A percentile compares a stretch with the other conserved stretches of the same genome.
Evolutionary conservation across 495 filamentous ascomycete genomes (phyloP).

Genomic region (Cryomyces minteri): DNA sequence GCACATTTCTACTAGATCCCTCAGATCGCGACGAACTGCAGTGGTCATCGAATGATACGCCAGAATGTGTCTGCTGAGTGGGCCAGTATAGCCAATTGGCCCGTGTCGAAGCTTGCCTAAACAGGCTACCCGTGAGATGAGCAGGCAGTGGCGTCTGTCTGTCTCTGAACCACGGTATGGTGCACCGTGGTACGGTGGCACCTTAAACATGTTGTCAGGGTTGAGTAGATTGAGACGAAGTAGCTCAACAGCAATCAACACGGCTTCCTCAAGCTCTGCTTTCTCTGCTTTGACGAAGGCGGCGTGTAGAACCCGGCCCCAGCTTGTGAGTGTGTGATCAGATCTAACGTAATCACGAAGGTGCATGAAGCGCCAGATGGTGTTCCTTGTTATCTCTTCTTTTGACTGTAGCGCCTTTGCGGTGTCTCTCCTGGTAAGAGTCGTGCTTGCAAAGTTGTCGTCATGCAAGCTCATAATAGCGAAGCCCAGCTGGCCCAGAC

Average conservation of each 20-base stretch:
- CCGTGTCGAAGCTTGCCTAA: slow-evolving; percentile 68
- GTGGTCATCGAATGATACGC: slow-evolving; percentile 71
- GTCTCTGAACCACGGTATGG: neutral
- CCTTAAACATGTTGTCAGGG: neutral
- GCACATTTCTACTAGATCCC: slow-evolving; percentile 70
- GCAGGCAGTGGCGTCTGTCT: slow-evolving; percentile 35
- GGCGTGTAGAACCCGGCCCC: slow-evolving; percentile 62
- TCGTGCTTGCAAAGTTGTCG: slow-evolving; percentile 44
- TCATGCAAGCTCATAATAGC: slow-evolving; percentile 41
- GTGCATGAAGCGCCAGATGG: slow-evolving; percentile 75
- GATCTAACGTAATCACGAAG: slow-evolving; percentile 69
- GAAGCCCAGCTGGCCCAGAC: slow-evolving; percentile 32
- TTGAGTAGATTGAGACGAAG: slow-evolving; percentile 36
- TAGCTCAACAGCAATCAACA: slow-evolving; percentile 63
- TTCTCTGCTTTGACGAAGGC: slow-evolving; percentile 33
- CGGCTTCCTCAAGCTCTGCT: slow-evolving; percentile 8
- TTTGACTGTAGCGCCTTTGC: slow-evolving; percentile 4
- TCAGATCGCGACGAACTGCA: slow-evolving; percentile 54
- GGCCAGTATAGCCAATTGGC: slow-evolving; percentile 81
- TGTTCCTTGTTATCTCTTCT: slow-evolving; percentile 61
- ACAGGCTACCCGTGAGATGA: slow-evolving; percentile 71
- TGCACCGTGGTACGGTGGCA: too few species aligned
- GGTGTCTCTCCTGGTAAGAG: slow-evolving; percentile 27
- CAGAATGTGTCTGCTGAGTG: slow-evolving; percentile 75
- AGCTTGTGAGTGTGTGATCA: slow-evolving; percentile 61